Evolutionary conservation across 2,329 filamentous ascomycete species (phyloP), one percentile per base, ranked within the genome.

Genomic region (Alternaria sp.): DNA sequence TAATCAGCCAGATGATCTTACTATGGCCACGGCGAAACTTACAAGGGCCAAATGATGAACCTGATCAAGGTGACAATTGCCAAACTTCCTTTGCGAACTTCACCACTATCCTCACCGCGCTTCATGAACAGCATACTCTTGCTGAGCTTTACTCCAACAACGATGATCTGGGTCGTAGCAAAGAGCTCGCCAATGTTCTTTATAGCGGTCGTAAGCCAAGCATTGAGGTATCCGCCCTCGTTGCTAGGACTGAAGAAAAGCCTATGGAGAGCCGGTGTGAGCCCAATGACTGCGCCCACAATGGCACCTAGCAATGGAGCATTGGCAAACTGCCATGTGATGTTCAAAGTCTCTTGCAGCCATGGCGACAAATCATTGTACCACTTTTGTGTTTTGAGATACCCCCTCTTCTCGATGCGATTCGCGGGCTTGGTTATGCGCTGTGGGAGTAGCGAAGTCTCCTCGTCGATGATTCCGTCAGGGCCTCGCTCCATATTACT

Each of bases 61-160:
- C 89, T 80, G 4, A 89, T 77, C 1, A 83, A 52, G 4, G 87
- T 81, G 16, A 90, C 83, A 60, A 85, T 84, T 0, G 78, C 63
- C 16, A 87, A 80, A 0, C 85, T 83, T 1, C 70, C 59, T 81
- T 83, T 85, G 0, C 85, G 85, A 6, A 87, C 77, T 2, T 70
- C 66, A 30, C 78, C 76, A 45, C 78, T 78, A 36, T 81, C 68
- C 54, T 82, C 72, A 49, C 81, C 77, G 32, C 78, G 74, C 65
- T 81, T 83, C 70, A 83, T 81, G 60, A 79, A 79, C 58, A 81
- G 73, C 64, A 87, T 79, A 16, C 85, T 83, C 22, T 83, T 83
- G 57, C 85, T 87, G 1, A 91, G 81, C 64, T 88, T 89, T n/a
- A 89, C 86, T 2, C 89, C 89, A 0, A 89, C 88, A 0, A 91